Conservation (phyloP, 805 yeast species). For the Ogataea ganodermae region DNA sequence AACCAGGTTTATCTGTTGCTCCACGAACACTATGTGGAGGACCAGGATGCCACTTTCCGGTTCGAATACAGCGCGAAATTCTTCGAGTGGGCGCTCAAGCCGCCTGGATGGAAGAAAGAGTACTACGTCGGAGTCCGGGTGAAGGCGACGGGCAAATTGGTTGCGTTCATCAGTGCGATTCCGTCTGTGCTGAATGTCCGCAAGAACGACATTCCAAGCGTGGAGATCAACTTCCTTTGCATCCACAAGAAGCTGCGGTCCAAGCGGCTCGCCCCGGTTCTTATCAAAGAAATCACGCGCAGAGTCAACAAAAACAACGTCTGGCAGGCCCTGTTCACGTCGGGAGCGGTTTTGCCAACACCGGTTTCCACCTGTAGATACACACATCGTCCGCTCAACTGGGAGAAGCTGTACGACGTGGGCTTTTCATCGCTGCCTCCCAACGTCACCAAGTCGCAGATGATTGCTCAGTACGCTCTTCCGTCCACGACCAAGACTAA, state of each 20-base stretch:
- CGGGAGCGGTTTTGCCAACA: slow-evolving; percentile 88
- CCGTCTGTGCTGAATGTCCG: slow-evolving; percentile 70
- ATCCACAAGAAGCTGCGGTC: slow-evolving; percentile 91
- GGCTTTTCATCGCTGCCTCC: slow-evolving; percentile 85
- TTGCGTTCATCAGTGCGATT: slow-evolving; percentile 90
- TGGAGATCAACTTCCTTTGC: slow-evolving; percentile 91
- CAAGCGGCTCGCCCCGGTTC: slow-evolving; percentile 92
- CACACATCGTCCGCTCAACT: slow-evolving; percentile 90
- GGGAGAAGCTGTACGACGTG: slow-evolving; percentile 86
- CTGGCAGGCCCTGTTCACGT: slow-evolving; percentile 97
- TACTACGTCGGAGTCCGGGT: slow-evolving; percentile 97
- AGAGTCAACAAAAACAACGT: slow-evolving; percentile 80
- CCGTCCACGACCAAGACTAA: slow-evolving; percentile 49
- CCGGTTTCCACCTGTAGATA: slow-evolving; percentile 88
- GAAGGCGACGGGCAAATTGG: slow-evolving; percentile 68
- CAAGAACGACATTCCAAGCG: slow-evolving; percentile 54
- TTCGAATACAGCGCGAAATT: slow-evolving; percentile 85
- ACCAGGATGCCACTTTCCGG: slow-evolving; percentile 86
- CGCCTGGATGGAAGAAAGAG: slow-evolving; percentile 88
- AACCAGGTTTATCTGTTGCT: slow-evolving; percentile 78
- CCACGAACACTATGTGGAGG: slow-evolving; percentile 93
- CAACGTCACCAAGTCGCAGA: slow-evolving; percentile 62
- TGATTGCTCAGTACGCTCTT: slow-evolving; percentile 62
- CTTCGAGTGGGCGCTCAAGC: slow-evolving; percentile 88
- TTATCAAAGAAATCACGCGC: slow-evolving; percentile 92